Conservation (phyloP, 2,329 filamentous ascomycete genomes). For the Colletotrichum filicis region DNA sequence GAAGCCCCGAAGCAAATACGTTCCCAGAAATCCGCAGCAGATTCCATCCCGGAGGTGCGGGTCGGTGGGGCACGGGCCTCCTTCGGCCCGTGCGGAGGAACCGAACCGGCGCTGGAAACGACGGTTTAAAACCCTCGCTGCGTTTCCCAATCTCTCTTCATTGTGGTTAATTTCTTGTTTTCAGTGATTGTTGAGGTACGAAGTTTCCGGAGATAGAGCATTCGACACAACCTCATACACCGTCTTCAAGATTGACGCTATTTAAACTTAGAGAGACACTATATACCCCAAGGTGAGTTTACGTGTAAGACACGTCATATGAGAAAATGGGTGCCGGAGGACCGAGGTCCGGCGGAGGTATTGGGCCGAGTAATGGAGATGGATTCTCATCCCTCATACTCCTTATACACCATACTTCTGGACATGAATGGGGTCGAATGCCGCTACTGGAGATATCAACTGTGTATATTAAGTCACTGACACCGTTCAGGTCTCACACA, state of each 20-base stretch:
- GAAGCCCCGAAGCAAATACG: slow-evolving; percentile 24
- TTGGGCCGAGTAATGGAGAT: not conserved
- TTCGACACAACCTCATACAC: not conserved
- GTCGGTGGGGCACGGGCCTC: slow-evolving; percentile 33
- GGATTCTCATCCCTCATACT: not conserved
- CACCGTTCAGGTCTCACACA: not conserved
- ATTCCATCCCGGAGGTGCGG: slow-evolving; percentile 34
- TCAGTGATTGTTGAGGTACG: not conserved
- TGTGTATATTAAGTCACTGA: not conserved
- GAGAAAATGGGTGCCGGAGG: not conserved
- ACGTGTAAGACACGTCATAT: slow-evolving; percentile 13
- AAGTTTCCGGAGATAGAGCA: not conserved
- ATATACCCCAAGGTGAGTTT: not conserved
- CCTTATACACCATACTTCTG: not conserved
- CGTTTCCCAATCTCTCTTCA: not conserved
- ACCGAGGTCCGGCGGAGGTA: slow-evolving; percentile 8
- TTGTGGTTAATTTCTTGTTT: not conserved
- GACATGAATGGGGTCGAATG: not conserved
- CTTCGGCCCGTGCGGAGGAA: slow-evolving; percentile 28
- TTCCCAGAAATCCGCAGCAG: slow-evolving; percentile 37
- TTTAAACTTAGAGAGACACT: not conserved
- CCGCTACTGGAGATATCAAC: not conserved
- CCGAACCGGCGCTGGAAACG: slow-evolving; percentile 27
- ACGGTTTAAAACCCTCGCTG: slow-evolving; percentile 27
- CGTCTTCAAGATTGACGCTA: not conserved